phyloP scores from a whole-genome alignment of 345 rosid species.

The Bruguiera parviflora region DNA sequence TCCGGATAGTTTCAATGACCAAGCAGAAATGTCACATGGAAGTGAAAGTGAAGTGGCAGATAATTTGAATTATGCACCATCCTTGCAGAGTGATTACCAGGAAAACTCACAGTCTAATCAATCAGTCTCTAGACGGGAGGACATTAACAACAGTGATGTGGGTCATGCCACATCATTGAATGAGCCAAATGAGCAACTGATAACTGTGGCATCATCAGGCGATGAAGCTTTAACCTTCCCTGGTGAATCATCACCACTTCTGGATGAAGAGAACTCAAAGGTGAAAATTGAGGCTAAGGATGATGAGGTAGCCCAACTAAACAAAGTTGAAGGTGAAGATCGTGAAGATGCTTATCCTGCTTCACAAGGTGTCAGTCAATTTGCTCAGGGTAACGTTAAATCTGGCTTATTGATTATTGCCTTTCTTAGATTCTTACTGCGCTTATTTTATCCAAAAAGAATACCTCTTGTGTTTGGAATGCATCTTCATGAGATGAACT shows the following conservation, averaged over 20 bases:
- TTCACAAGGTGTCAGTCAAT: conserved; percentile 33
- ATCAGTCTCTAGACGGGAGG: conserved; percentile 20
- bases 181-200: conserved; percentile 27
- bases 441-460: not conserved
- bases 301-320: conserved; percentile 28
- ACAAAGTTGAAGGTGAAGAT: conserved; percentile 44
- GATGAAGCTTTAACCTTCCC: conserved; percentile 32
- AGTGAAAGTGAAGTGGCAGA: conserved; percentile 22
- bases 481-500: too few species aligned
- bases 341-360: conserved; percentile 38
- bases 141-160: conserved; percentile 25
- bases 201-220: conserved; percentile 21
- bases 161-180: conserved; percentile 17
- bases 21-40: conserved; percentile 26
- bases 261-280: conserved; percentile 27
- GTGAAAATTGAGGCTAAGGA: conserved; percentile 34
- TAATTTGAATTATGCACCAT: conserved; percentile 24
- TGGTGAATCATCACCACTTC: conserved; percentile 31
- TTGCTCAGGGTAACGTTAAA: conserved; percentile 48
- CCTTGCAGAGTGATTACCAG: conserved; percentile 37
- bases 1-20: conserved; percentile 35
- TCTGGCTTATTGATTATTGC: conserved; percentile 1
- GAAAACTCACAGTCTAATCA: conserved; percentile 24
- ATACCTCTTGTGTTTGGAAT: not conserved
- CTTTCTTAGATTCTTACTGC: conserved; percentile 5